Conservation (phyloP, 208 protist genomes). For the Acanthamoeba rhysodes region DNA sequence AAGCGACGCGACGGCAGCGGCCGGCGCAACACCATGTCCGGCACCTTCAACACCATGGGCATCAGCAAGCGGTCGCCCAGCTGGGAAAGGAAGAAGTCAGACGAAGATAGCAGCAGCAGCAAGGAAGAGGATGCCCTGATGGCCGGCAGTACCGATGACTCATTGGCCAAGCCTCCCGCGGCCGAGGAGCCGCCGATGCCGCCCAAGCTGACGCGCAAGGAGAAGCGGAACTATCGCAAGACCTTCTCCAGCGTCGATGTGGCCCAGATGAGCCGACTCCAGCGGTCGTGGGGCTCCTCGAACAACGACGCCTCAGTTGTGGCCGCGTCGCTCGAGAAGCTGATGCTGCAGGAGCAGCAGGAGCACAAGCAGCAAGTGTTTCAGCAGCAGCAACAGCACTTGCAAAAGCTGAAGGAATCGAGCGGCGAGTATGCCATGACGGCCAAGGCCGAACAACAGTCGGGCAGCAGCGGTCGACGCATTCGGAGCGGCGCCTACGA, state of each 20-base stretch:
- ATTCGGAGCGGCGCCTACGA: background rate
- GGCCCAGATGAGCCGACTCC: constrained; percentile 4
- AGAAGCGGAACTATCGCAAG: constrained; percentile 53
- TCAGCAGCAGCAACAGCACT: background rate
- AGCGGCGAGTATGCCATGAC: background rate
- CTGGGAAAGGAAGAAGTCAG: background rate
- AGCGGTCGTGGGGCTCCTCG: background rate
- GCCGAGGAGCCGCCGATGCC: background rate
- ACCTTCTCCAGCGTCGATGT: constrained; percentile 45
- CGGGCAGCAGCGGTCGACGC: background rate
- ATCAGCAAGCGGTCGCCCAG: background rate
- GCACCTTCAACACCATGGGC: background rate
- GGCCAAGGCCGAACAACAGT: background rate
- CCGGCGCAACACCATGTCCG: background rate
- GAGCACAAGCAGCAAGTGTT: background rate
- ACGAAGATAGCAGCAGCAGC: background rate
- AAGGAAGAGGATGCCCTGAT: background rate
- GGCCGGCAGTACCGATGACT: background rate
- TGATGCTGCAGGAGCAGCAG: constrained; percentile 19
- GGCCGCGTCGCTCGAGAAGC: background rate
- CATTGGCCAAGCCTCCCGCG: background rate
- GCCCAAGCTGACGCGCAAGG: background rate
- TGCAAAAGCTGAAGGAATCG: background rate
- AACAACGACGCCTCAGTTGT: background rate
- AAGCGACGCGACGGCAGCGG: background rate